Evolutionary conservation across 2,329 filamentous ascomycete genomes (phyloP).

Genomic region (Teratosphaeria pseudoeucalypti): DNA sequence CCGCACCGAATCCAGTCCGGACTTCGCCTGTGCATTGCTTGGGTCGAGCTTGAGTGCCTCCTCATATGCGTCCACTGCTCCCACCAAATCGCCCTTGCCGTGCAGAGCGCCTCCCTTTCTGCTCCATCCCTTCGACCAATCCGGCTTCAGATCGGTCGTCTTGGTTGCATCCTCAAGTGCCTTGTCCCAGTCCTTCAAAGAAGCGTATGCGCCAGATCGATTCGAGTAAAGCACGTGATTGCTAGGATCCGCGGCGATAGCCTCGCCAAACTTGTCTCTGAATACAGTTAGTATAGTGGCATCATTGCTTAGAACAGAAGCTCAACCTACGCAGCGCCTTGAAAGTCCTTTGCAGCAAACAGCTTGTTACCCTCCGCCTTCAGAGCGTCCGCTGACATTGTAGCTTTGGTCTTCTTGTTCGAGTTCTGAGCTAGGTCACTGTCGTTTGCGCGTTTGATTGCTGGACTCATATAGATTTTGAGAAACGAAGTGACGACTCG

Average conservation of each 20-base stretch:
- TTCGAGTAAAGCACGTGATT: conserved; percentile 99
- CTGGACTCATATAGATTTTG: neutral
- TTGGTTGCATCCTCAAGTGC: conserved; percentile 86
- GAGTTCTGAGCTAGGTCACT: neutral
- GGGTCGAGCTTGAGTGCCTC: conserved; percentile 89
- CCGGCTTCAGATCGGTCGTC: conserved; percentile 87
- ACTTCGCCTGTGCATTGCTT: conserved; percentile 84
- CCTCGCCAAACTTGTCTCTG: conserved; percentile 89
- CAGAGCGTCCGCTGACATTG: conserved; percentile 56
- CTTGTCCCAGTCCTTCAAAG: conserved; percentile 75
- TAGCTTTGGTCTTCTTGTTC: neutral
- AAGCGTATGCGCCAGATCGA: conserved; percentile 77
- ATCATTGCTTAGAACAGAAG: neutral
- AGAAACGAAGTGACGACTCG: neutral
- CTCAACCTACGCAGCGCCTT: conserved; percentile 75
- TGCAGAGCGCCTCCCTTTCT: conserved; percentile 87
- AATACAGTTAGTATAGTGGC: neutral
- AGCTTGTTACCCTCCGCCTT: conserved; percentile 96
- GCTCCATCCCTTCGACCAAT: conserved; percentile 96
- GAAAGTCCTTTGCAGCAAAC: conserved; percentile 94
- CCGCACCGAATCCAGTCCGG: conserved; percentile 72
- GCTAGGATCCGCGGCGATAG: conserved; percentile 72
- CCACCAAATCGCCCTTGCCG: conserved; percentile 74
- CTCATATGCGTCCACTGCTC: conserved; percentile 81
- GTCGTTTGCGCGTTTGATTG: neutral